Percentiles rank a stretch among this genome's conserved stretches.
These are phyloP conservation scores for Curvularia lunata DNA, from an alignment of 2,329 filamentous ascomycete species.

Conservation along the genomic window DNA sequence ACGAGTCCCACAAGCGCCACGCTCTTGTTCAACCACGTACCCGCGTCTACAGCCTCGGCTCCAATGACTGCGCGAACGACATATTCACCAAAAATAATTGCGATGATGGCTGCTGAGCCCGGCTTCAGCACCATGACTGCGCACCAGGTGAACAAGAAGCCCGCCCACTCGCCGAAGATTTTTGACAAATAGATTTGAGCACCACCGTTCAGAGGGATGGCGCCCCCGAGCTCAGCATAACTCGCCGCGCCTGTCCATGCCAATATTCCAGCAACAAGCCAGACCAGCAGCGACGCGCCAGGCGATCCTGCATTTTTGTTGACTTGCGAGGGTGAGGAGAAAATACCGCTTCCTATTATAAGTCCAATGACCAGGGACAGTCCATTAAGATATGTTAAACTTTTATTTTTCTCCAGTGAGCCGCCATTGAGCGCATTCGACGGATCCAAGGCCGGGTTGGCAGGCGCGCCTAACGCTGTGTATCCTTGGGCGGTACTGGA, in stretches of 20 bases:
- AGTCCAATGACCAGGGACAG: constrained; percentile 88
- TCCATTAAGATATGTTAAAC: constrained; percentile 91
- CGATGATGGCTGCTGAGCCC: constrained; percentile 89
- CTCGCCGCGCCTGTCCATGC: constrained; percentile 96
- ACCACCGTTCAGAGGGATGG: constrained; percentile 93
- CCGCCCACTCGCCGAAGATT: constrained; percentile 91
- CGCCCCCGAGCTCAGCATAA: constrained; percentile 93
- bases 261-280: constrained; percentile 86
- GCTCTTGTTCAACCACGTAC: constrained; percentile 86
- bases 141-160: constrained; percentile 96
- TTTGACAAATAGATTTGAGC: constrained; percentile 93
- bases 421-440: constrained; percentile 69
- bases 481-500: constrained; percentile 81
- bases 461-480: constrained; percentile 81
- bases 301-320: constrained; percentile 90
- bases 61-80: constrained; percentile 86
- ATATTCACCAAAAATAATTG: constrained; percentile 98
- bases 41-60: constrained; percentile 80
- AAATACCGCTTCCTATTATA: constrained; percentile 96
- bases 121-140: constrained; percentile 94
- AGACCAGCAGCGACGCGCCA: constrained; percentile 87
- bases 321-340: constrained; percentile 91
- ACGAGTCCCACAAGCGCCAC: constrained; percentile 80
- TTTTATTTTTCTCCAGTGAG: constrained; percentile 95
- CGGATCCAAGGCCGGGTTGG: constrained; percentile 61